Conservation (phyloP, 2,329 filamentous ascomycete species). For the Fusarium sp. region DNA sequence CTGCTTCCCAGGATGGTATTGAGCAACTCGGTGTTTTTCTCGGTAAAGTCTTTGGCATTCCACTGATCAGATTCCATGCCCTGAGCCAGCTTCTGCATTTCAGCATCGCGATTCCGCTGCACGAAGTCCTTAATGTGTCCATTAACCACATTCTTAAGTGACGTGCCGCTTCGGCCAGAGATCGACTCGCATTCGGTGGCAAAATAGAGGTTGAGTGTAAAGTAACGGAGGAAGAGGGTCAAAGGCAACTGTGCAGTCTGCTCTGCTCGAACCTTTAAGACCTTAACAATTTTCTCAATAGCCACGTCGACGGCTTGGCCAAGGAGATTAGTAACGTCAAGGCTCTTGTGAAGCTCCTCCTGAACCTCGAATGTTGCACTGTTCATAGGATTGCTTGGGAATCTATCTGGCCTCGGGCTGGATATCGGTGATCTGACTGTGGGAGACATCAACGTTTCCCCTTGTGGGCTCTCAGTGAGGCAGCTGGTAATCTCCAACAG, state of each 20-base stretch:
- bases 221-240: slow-evolving; percentile 80
- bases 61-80: slow-evolving; percentile 84
- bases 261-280: slow-evolving; percentile 80
- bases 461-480: slow-evolving; percentile 57
- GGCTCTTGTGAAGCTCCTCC: slow-evolving; percentile 78
- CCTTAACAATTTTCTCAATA: slow-evolving; percentile 78
- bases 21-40: slow-evolving; percentile 68
- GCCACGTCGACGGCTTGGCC: slow-evolving; percentile 83
- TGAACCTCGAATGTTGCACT: slow-evolving; percentile 62
- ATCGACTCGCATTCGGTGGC: slow-evolving; percentile 88
- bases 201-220: slow-evolving; percentile 83
- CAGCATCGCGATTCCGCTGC: slow-evolving; percentile 72
- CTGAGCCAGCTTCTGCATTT: slow-evolving; percentile 78
- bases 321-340: slow-evolving; percentile 81
- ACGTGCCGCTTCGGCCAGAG: slow-evolving; percentile 78
- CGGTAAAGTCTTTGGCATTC: slow-evolving; percentile 79
- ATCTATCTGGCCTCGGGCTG: slow-evolving; percentile 57
- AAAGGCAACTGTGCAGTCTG: slow-evolving; percentile 75
- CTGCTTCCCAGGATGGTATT: slow-evolving; percentile 73
- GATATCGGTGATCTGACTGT: slow-evolving; percentile 61
- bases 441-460: slow-evolving; percentile 57
- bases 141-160: slow-evolving; percentile 82
- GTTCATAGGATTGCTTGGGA: slow-evolving; percentile 33
- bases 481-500: slow-evolving; percentile 92
- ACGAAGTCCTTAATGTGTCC: slow-evolving; percentile 85